phyloP scores from a whole-genome alignment of 805 yeast species.

The Wickerhamiella nectarea region DNA sequence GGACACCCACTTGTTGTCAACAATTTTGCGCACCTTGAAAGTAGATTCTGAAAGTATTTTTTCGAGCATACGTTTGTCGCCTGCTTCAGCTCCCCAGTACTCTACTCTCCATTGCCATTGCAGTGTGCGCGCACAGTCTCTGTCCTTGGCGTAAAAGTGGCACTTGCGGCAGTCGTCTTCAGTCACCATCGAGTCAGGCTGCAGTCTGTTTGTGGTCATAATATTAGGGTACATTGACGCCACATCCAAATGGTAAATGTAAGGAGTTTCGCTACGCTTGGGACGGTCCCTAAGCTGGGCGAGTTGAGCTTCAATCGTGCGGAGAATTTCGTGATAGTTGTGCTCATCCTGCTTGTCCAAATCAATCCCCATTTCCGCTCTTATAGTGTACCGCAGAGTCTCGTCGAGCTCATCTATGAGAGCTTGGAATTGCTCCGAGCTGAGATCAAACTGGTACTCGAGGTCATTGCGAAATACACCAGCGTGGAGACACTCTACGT shows the following conservation, averaged over 20 bases:
- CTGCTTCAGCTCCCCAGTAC: constrained; percentile 76
- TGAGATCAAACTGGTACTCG: constrained; percentile 58
- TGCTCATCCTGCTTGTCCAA: constrained; percentile 39
- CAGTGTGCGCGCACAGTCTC: constrained; percentile 76
- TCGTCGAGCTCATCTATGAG: constrained; percentile 55
- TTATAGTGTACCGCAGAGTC: constrained; percentile 69
- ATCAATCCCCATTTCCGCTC: constrained; percentile 39
- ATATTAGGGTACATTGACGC: constrained; percentile 99
- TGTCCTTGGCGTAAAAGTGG: constrained; percentile 92
- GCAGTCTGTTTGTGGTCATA: constrained; percentile 93
- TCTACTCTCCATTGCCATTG: constrained; percentile 99
- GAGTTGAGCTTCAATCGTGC: constrained; percentile 41
- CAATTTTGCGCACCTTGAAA: constrained; percentile 12
- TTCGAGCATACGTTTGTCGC: constrained; percentile 82
- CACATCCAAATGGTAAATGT: constrained; percentile 94
- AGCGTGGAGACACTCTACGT: constrained; percentile 93
- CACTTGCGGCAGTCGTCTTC: constrained; percentile 96
- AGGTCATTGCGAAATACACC: constrained; percentile 94
- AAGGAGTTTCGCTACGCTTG: constrained; percentile 59
- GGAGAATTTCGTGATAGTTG: constrained; percentile 64
- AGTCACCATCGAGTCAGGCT: constrained; percentile 93
- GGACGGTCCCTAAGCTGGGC: constrained; percentile 49
- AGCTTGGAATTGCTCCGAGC: constrained; percentile 71
- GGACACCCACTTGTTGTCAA: not conserved
- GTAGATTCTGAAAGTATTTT: constrained; percentile 64